Base-by-base conservation (phyloP, 176 grass and related monocot genomes). In the Calamus simplicifolius region DNA sequence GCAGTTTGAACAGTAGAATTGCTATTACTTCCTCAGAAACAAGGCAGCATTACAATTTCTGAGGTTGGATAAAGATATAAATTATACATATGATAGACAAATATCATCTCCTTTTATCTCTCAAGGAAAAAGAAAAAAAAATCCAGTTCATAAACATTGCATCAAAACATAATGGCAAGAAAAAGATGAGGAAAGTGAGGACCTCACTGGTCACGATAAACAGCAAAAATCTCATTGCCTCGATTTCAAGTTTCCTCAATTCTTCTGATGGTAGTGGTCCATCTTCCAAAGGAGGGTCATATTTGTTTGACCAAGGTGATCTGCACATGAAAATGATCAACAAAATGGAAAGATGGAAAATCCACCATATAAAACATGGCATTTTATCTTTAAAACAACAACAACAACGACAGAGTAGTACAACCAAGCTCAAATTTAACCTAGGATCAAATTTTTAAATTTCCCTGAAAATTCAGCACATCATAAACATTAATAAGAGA, bases 241-340 rank as follows among this genome's bases (percentile, higher is more conserved):
- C 84, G 23, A 93, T 31, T 62, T 98, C 94, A 58, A 98, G 88
- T 73, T 75, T 80, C 67, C 85, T 78, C 67, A 98, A 77, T 56
- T 80, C 76, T 26, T 70, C 51, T 6, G 85, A 92, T 10, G 88
- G 94, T 74, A 98, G 67, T 29, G 85, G 75, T 27, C 94, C 94
- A 67, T 98, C 94, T 71, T 98, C 94, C 54, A 98, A 68, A 73
- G 84, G 76, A 54, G 94, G 94, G 4, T 83, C 73, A 38, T 93
- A 98, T 78, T 67, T 83, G 73, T 98, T 98, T 18, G 88, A 85
- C 94, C 94, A 98, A 50, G 94, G 94, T 23, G 94, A 98, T 73
- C 94, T 98, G 82, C 58, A 78, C 49, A 55, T 71, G 21, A 76
- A 53, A 7, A 59, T 27, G 1, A 59, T 52, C 35, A 43, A 43